phyloP scores from a whole-genome alignment of 148 eudicot species.

The Dysphania ambrosioides region DNA sequence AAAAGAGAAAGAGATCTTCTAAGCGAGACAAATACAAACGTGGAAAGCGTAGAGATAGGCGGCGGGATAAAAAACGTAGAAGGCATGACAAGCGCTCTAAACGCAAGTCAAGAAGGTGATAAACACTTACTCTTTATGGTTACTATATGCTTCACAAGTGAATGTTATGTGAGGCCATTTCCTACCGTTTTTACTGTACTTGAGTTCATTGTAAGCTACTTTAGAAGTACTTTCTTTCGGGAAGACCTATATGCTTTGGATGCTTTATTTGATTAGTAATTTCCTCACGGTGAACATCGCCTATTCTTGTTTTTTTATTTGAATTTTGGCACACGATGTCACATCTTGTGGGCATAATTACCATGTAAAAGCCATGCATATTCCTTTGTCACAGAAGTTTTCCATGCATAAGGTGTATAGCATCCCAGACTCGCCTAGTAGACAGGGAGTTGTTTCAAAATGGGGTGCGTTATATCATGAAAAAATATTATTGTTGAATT shows the following conservation, averaged over 20 bases:
- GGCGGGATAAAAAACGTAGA: conserved; percentile 58
- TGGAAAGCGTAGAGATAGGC: conserved; percentile 60
- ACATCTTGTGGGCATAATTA: too few species aligned
- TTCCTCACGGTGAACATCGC: background rate
- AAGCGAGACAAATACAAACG: conserved; percentile 60
- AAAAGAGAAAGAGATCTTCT: conserved; percentile 66
- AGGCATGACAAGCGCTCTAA: conserved; percentile 65
- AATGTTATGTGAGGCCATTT: background rate
- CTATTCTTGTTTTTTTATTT: background rate
- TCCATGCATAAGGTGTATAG: background rate
- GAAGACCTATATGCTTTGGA: background rate
- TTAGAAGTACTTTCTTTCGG: background rate
- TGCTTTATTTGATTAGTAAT: background rate
- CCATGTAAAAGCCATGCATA: too few species aligned
- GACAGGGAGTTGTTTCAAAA: background rate
- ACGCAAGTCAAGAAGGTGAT: conserved; percentile 67
- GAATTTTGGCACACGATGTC: too few species aligned
- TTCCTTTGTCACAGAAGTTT: background rate
- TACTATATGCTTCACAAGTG: background rate
- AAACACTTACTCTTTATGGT: background rate
- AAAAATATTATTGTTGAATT: background rate
- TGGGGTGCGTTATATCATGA: background rate
- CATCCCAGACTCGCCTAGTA: background rate
- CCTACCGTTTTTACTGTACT: background rate
- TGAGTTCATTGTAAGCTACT: background rate